Evolutionary conservation across 208 protist genomes (phyloP).

Genomic region (Sergeia podlipaevii): DNA sequence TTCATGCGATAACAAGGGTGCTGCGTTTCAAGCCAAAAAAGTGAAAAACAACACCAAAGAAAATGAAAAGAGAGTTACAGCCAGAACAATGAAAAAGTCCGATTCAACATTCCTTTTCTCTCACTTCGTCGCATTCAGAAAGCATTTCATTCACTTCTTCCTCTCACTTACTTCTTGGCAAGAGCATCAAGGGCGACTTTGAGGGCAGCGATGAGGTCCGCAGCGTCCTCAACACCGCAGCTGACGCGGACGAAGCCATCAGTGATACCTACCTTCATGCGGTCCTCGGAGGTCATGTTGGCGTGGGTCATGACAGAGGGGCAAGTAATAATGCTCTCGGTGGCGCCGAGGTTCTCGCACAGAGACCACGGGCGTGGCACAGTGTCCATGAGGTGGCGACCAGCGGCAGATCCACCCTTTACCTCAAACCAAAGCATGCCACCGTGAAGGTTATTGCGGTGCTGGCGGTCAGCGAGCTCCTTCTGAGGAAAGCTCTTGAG

Average conservation of each 20-base stretch:
- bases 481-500: conserved; percentile 93
- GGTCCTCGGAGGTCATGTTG: conserved; percentile 91
- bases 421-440: conserved; percentile 94
- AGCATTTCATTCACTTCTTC: too few species aligned
- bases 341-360: conserved; percentile 93
- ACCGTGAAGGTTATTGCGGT: conserved; percentile 75
- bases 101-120: neutral
- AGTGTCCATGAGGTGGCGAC: conserved; percentile 80
- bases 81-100: neutral
- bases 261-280: conserved; percentile 91
- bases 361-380: conserved; percentile 83
- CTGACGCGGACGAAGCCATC: conserved; percentile 93
- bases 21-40: conserved; percentile 1
- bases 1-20: too few species aligned
- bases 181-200: conserved; percentile 85
- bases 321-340: conserved; percentile 95
- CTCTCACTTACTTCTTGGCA: conserved; percentile 8
- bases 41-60: neutral
- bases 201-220: conserved; percentile 91
- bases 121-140: too few species aligned
- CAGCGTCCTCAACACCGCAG: conserved; percentile 93
- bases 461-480: conserved; percentile 92
- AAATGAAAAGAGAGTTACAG: neutral
- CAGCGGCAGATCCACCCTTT: conserved; percentile 64
- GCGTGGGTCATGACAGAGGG: conserved; percentile 97